Percentiles rank a stretch among this genome's conserved stretches.
These are phyloP conservation scores for Volvariella volvacea DNA, from an alignment of 1,284 basidiomycete species.

Conservation along the genomic window DNA sequence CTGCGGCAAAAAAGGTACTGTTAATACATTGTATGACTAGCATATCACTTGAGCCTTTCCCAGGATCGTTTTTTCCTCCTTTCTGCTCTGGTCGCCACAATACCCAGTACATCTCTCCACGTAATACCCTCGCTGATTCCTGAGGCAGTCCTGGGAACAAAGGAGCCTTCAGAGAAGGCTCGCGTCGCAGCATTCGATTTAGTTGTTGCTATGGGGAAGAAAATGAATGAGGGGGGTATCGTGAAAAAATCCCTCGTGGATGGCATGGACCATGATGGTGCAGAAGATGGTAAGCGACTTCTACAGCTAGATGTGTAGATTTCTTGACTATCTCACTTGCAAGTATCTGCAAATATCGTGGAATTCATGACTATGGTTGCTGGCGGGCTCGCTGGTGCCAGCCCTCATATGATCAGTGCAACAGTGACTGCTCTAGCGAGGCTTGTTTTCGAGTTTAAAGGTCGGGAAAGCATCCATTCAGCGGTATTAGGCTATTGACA, in stretches of 20 bases:
- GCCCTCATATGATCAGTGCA: slow-evolving; percentile 98
- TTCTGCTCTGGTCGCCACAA: slow-evolving; percentile 60
- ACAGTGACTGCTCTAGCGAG: slow-evolving; percentile 92
- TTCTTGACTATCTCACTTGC: neutral
- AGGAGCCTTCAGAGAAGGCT: slow-evolving; percentile 94
- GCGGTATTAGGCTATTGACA: neutral
- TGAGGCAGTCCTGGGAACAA: slow-evolving; percentile 95
- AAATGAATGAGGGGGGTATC: slow-evolving; percentile 85
- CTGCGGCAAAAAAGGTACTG: slow-evolving; percentile 82
- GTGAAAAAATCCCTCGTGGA: slow-evolving; percentile 77
- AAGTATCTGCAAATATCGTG: slow-evolving; percentile 75
- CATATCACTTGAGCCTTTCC: slow-evolving; percentile 3
- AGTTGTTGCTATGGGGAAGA: slow-evolving; percentile 87
- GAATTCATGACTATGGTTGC: slow-evolving; percentile 98
- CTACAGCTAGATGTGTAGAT: neutral
- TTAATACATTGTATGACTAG: neutral
- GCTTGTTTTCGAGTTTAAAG: slow-evolving; percentile 94
- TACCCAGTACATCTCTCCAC: slow-evolving; percentile 74
- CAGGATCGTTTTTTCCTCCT: slow-evolving; percentile 84
- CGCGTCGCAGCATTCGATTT: slow-evolving; percentile 88
- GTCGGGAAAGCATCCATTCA: slow-evolving; percentile 29
- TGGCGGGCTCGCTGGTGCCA: slow-evolving; percentile 89
- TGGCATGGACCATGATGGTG: slow-evolving; percentile 72
- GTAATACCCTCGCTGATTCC: slow-evolving; percentile 87
- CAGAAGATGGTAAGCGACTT: slow-evolving; percentile 40